Conservation (phyloP, 306 rosid species). For the Glycine latifolia region DNA sequence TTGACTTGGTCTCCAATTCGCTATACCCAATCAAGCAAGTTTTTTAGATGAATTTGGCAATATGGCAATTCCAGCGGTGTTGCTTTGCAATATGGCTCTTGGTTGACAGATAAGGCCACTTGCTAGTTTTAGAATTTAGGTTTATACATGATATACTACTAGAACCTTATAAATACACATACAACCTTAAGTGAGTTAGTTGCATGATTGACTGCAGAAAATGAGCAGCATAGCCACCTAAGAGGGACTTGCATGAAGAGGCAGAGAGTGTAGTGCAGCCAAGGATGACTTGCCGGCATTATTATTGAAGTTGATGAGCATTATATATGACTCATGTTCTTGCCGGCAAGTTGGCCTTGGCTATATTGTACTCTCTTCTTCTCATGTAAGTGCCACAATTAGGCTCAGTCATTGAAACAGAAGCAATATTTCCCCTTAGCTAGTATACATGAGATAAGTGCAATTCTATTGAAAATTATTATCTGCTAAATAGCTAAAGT, state of each 20-base stretch:
- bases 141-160: background rate
- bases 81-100: conserved; percentile 42
- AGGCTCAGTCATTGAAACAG: conserved; percentile 44
- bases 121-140: conserved; percentile 44
- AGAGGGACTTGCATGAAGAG: conserved; percentile 59
- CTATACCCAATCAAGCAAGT: conserved; percentile 50
- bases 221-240: conserved; percentile 39
- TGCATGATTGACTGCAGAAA: conserved; percentile 24
- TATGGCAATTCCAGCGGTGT: conserved; percentile 31
- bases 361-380: conserved; percentile 59
- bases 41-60: conserved; percentile 48
- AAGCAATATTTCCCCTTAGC: background rate
- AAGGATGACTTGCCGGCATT: conserved; percentile 73
- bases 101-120: conserved; percentile 49
- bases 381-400: conserved; percentile 51
- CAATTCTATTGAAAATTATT: conserved; percentile 25
- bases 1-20: conserved; percentile 52
- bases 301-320: background rate
- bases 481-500: background rate
- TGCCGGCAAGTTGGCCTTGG: conserved; percentile 68
- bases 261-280: conserved; percentile 58
- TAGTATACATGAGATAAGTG: conserved; percentile 17
- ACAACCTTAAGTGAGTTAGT: conserved; percentile 24
- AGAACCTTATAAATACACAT: conserved; percentile 25
- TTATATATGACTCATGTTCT: background rate